Conservation (phyloP, 306 rosid species). For the Amphicarpaea edgeworthii region DNA sequence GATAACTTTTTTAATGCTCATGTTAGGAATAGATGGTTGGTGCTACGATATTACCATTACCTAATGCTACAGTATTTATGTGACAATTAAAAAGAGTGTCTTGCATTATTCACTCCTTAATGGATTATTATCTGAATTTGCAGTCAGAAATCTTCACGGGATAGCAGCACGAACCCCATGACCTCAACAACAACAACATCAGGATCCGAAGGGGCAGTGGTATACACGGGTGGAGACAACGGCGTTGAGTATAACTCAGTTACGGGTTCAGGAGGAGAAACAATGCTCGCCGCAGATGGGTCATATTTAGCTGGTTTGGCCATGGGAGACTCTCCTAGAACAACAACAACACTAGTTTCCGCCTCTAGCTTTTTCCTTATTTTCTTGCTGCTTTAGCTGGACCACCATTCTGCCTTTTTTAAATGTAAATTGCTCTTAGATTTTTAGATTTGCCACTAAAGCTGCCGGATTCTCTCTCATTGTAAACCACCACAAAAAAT, state of each 20-base stretch:
- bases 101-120: neutral
- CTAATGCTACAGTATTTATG: neutral
- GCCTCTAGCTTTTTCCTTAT: constrained; percentile 40
- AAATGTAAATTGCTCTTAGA: constrained; percentile 60
- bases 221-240: constrained; percentile 42
- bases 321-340: constrained; percentile 79
- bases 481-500: constrained; percentile 58
- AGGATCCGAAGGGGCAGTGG: constrained; percentile 38
- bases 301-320: constrained; percentile 96
- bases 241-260: constrained; percentile 38
- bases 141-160: constrained; percentile 81
- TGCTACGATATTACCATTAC: constrained; percentile 23
- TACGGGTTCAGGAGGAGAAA: constrained; percentile 39
- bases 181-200: constrained; percentile 52
- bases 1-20: constrained; percentile 36
- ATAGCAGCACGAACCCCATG: constrained; percentile 43
- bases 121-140: constrained; percentile 9
- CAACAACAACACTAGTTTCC: constrained; percentile 21
- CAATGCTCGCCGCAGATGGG: constrained; percentile 70
- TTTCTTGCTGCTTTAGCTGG: constrained; percentile 51
- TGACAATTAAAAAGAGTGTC: neutral
- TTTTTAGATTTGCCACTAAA: constrained; percentile 54
- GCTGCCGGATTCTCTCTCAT: constrained; percentile 62
- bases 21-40: constrained; percentile 34
- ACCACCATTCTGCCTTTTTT: constrained; percentile 25